phyloP scores from a whole-genome alignment of 2,329 filamentous ascomycete genomes.

The Arthrobotrys pseudoclavata region DNA sequence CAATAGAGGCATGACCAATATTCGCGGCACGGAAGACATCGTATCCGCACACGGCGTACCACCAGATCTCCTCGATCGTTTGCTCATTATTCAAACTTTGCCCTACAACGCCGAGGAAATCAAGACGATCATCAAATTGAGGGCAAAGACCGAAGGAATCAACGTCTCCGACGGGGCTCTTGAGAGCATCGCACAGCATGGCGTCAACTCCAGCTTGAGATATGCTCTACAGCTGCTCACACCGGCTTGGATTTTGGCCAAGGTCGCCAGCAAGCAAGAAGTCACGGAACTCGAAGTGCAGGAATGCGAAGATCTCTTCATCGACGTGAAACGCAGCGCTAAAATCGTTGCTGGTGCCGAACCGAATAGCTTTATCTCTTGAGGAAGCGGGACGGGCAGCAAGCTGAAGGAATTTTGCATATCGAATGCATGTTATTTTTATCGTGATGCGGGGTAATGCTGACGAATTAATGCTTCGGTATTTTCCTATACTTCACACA shows the following conservation, averaged over 20 bases:
- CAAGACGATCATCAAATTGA: constrained; percentile 87
- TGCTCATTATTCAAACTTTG: constrained; percentile 95
- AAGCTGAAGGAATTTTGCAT: constrained; percentile 17
- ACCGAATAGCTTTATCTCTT: constrained; percentile 59
- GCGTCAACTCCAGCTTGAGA: constrained; percentile 87
- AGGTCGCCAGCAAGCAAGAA: constrained; percentile 74
- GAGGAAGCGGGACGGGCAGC: constrained; percentile 32
- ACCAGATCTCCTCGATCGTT: constrained; percentile 89
- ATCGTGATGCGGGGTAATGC: constrained; percentile 31
- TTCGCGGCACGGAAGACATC: constrained; percentile 86
- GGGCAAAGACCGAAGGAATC: constrained; percentile 84
- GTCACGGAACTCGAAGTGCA: constrained; percentile 75
- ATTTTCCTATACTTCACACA: constrained; percentile 31
- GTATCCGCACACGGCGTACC: constrained; percentile 93
- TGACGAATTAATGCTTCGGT: constrained; percentile 51
- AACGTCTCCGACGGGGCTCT: constrained; percentile 84
- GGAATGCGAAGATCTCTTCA: constrained; percentile 86
- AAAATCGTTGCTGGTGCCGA: constrained; percentile 74
- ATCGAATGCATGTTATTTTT: constrained; percentile 9
- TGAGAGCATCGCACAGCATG: constrained; percentile 87
- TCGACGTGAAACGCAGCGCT: constrained; percentile 84
- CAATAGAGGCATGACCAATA: constrained; percentile 92
- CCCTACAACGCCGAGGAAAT: constrained; percentile 91
- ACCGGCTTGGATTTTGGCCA: constrained; percentile 74
- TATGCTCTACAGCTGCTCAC: constrained; percentile 94